Evolutionary conservation across 805 yeast species (phyloP), one percentile per base, ranked within the genome.

Genomic region (Wickerhamiella australiensis): DNA sequence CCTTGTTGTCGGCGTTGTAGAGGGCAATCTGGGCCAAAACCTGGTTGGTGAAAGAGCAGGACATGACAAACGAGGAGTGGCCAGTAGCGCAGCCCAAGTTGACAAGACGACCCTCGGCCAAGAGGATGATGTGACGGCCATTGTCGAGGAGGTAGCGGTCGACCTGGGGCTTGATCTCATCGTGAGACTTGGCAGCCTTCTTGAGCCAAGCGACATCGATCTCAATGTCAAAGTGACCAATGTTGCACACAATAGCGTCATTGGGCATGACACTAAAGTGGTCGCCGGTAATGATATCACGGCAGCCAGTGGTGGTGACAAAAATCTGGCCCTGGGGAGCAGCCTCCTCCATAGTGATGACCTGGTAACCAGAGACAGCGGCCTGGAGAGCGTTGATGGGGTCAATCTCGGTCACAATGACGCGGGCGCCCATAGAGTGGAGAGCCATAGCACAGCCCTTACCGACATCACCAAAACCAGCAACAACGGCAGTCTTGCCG

Each of bases 71-170:
- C 38, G 96, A 86, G 47, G 97, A 84, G 79, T 90, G 98, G 69
- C 98, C 98, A 65, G 97, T 90, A 69, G 97, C 98, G 77, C 97
- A 92, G 65, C 98, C 98, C 69, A 90, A 79, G 87, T 90, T 90
- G 69, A 90, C 97, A 66, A 90, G 82, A 78, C 98, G 87, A 76
- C 98, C 98, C 74, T 88, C 96, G 60, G 98, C 98, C 65, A 90
- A 83, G 68, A 90, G 78, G 75, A 90, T 87, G 68, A 90, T 68
- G 77, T 90, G 97, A 68, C 83, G 85, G 67, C 97, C 97, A 65
- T 76, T 76, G 67, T 77, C 72, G 74, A 90, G 73, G 70, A 85
- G 76, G 82, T 72, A 90, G 76, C 98, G 85, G 83, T 90, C 98
- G 66, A 90, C 98, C 75, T 88, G 96, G 65, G 97, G 96, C 78